These are phyloP conservation scores for Aspergillus egyptiacus DNA, from an alignment of 495 filamentous ascomycete species.

Conservation along the genomic window DNA sequence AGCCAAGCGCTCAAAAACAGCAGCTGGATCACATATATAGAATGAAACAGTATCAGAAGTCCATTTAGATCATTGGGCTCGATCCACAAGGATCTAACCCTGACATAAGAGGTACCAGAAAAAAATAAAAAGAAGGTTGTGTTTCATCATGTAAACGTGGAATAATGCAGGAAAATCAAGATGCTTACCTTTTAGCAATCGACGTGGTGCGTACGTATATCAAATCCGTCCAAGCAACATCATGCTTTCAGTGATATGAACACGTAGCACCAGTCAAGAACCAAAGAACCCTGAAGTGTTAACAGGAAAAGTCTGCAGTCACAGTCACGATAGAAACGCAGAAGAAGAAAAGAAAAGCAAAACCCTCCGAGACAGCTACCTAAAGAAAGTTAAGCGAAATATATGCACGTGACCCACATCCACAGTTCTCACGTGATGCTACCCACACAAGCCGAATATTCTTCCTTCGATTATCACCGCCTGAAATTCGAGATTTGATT, in stretches of 20 bases:
- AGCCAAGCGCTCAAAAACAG: slow-evolving; percentile 5
- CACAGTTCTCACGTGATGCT: slow-evolving; percentile 19
- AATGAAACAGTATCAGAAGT: slow-evolving; percentile 48
- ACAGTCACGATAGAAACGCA: background rate
- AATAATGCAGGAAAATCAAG: background rate
- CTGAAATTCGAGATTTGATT: slow-evolving; percentile 8
- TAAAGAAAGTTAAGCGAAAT: slow-evolving; percentile 11
- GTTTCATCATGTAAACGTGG: slow-evolving; percentile 41
- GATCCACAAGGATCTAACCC: slow-evolving; percentile 37
- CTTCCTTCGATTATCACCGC: slow-evolving; percentile 10
- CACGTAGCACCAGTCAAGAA: slow-evolving; percentile 5
- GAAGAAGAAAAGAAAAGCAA: background rate
- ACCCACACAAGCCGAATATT: slow-evolving; percentile 16
- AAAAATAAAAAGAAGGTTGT: slow-evolving; percentile 38
- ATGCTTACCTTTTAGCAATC: background rate
- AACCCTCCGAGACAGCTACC: slow-evolving; percentile 11
- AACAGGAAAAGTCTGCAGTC: background rate
- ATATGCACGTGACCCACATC: slow-evolving; percentile 8
- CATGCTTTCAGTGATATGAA: background rate
- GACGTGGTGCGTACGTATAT: background rate
- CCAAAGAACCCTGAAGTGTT: background rate
- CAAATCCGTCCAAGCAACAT: background rate
- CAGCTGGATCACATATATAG: slow-evolving; percentile 8
- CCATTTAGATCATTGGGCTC: slow-evolving; percentile 55
- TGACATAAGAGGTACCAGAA: slow-evolving; percentile 66